A percentile compares a stretch with the other conserved stretches of the same genome.
These are phyloP conservation scores for Plasmopara viticola DNA, from an alignment of 352 stramenopile species.

Conservation along the genomic window DNA sequence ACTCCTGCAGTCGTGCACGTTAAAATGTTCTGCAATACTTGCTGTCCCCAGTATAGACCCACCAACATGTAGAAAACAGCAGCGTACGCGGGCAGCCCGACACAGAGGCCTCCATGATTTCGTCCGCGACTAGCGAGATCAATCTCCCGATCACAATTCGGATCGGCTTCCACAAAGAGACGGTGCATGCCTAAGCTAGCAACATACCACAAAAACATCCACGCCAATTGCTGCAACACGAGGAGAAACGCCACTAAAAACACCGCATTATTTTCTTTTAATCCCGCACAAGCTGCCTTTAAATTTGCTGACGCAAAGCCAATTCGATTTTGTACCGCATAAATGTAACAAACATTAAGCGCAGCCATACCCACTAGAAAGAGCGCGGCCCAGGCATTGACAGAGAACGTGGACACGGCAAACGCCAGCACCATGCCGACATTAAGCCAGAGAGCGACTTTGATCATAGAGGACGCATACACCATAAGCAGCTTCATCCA, in stretches of 20 bases:
- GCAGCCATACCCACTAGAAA: slow-evolving; percentile 52
- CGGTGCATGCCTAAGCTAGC: slow-evolving; percentile 66
- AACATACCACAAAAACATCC: slow-evolving; percentile 67
- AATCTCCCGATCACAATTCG: slow-evolving; percentile 43
- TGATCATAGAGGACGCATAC: slow-evolving; percentile 71
- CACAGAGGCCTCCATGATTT: slow-evolving; percentile 44
- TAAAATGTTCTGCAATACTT: slow-evolving; percentile 80
- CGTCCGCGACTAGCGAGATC: slow-evolving; percentile 29
- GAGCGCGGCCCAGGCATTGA: slow-evolving; percentile 52
- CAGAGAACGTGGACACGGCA: slow-evolving; percentile 52
- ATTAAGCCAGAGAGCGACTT: slow-evolving; percentile 79
- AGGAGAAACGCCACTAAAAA: slow-evolving; percentile 65
- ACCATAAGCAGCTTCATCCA: slow-evolving; percentile 80
- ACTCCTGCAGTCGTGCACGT: slow-evolving; percentile 76
- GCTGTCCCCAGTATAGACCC: slow-evolving; percentile 80
- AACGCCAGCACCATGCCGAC: slow-evolving; percentile 62
- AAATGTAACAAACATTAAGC: slow-evolving; percentile 85
- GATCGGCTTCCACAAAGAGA: slow-evolving; percentile 59
- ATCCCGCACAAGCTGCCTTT: slow-evolving; percentile 54
- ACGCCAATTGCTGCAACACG: slow-evolving; percentile 66
- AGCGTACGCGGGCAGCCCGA: slow-evolving; percentile 47
- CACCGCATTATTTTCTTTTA: slow-evolving; percentile 48
- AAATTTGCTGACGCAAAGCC: slow-evolving; percentile 78
- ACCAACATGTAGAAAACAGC: slow-evolving; percentile 78
- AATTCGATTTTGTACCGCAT: slow-evolving; percentile 70